These are phyloP conservation scores for Colletotrichum aenigma DNA, from an alignment of 2,329 filamentous ascomycete genomes.

Conservation along the genomic window DNA sequence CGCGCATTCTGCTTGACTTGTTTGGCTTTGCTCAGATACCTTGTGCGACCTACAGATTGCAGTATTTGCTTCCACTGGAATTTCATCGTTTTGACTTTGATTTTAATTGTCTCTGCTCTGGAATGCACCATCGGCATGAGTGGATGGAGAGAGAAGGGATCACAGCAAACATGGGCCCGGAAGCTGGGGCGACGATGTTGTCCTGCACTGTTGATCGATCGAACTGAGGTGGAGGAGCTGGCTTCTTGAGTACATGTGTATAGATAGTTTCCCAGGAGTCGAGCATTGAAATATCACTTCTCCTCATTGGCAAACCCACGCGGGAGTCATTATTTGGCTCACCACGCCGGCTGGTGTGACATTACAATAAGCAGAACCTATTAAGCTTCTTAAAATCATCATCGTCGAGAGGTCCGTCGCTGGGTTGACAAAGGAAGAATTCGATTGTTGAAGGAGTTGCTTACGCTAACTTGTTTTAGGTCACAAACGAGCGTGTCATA, in stretches of 20 bases:
- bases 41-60: constrained; percentile 62
- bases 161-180: background rate
- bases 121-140: background rate
- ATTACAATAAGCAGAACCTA: background rate
- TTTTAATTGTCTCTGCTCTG: background rate
- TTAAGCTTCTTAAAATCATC: background rate
- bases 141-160: background rate
- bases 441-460: background rate
- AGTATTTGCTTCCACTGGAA: constrained; percentile 19
- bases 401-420: background rate
- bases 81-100: constrained; percentile 1
- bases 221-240: background rate
- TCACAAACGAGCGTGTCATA: background rate
- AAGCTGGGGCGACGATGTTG: background rate
- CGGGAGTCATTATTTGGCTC: background rate
- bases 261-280: constrained; percentile 17
- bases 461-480: background rate
- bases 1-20: constrained; percentile 12
- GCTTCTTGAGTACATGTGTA: constrained; percentile 10
- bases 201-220: background rate
- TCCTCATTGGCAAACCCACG: constrained; percentile 2
- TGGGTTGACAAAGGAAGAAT: constrained; percentile 1
- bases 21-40: constrained; percentile 51
- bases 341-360: background rate
- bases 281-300: constrained; percentile 12